Evolutionary conservation across 2,329 filamentous ascomycete species (phyloP), one percentile per base, ranked within the genome.

Genomic region (Venturia effusa): DNA sequence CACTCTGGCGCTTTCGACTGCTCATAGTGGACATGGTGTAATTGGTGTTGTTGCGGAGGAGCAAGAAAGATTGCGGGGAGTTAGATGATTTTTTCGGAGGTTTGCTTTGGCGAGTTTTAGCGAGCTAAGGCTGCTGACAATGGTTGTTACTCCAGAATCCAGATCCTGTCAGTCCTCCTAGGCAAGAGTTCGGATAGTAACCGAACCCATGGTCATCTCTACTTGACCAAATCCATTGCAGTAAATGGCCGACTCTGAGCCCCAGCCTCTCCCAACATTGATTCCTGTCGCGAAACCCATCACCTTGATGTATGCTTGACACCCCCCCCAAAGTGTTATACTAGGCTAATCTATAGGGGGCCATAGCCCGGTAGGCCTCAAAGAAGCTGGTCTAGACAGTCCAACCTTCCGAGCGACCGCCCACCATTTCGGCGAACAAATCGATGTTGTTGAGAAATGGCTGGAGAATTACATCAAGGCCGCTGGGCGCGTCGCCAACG

Each of bases 331-430:
- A n/a, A n/a, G 22, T 0, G 55, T 5, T 19, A 4, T 2, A 37
- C 30, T 45, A 39, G 32, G 34, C 34, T 40, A 4, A 60, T 37
- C 24, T 27, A 22, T 43, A 37, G 13, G 55, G 51, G 54, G 55
- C 60, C 54, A 68, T 68, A 86, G 84, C 64, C 91, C 94, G 55
- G 92, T 97, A 41, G 87, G 87, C 66, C 83, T 97, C 69, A 94
- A 93, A 78, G 94, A 99, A 83, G 94, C 94, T 61, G 89, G 92
- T 24, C 88, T 97, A 78, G 94, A 99, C 77, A 97, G 92, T 45
- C 94, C 94, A 32, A 95, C 92, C 41, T 97, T 97, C 75, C 90
- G 94, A 68, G 90, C 92, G 59, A 90, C 90, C 27, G 85, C 90
- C 51, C 79, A 88, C 59, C 91, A 97, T 77, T 96, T 96, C 73